Evolutionary conservation across 768 basidiomycete genomes (phyloP), one percentile per base, ranked within the genome.

Genomic region (Leccinum ochraceum): DNA sequence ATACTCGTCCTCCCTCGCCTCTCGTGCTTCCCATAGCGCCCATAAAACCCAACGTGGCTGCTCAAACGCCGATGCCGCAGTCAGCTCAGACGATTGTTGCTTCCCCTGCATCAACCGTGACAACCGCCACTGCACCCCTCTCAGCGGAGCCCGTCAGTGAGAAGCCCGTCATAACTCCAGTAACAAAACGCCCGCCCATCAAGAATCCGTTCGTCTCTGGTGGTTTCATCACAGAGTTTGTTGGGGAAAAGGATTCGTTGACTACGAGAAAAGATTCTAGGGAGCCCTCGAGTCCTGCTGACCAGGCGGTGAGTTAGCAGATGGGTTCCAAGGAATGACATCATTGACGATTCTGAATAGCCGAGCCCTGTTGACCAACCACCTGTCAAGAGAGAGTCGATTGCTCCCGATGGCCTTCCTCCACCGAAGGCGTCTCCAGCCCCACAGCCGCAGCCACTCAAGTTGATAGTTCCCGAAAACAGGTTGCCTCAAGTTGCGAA

Each of bases 121-220:
- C 59, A 1, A 63, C 66, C 1, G 36, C 50, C 10, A 24, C 56
- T 6, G 57, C 62, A 13, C 69, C 60, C 3, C 56, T 60, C 17
- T n/a, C 54, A 7, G 20, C 30, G 34, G 67, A 64, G 17, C 26
- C 59, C 32, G 42, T 49, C 9, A 9, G 52, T 7, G 66, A 67
- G 50, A 72, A 63, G 28, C 48, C 59, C 14, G 50, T 58, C 36
- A 24, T 54, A 44, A 54, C 62, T 16, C 20, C 39, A 3, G 53
- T 37, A 48, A 48, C 59, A 28, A 66, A 65, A 60, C 73, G 70
- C 44, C 58, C 64, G 7, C 44, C 62, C 3, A 51, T 75, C 42
- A 67, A 69, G 49, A 82, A 80, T 66, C 76, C 81, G n/a, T 82
- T 84, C 58, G 77, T 83, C 9, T 81, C 81, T 10, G 79, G 76